Evolutionary conservation across 2,329 filamentous ascomycete genomes (phyloP).

Genomic region (Westerdykella aurantiaca): DNA sequence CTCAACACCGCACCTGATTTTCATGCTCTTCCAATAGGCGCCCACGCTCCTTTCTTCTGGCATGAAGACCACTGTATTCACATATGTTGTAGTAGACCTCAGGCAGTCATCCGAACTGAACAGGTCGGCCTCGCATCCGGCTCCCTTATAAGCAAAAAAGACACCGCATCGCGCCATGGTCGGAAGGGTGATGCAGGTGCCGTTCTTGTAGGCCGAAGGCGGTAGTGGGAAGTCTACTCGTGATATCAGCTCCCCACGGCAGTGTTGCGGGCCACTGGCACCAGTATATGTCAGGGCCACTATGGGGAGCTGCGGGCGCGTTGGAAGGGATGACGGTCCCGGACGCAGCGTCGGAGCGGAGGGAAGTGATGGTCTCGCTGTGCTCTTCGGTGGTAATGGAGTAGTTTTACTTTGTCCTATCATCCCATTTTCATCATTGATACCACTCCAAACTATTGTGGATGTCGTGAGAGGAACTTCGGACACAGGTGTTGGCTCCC

Average conservation of each 20-base stretch:
- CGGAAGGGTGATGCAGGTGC: conserved; percentile 29
- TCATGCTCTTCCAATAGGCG: conserved; percentile 33
- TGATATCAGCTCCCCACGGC: conserved; percentile 26
- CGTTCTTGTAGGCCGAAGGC: conserved; percentile 21
- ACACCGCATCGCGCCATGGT: conserved; percentile 29
- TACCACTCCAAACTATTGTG: conserved; percentile 3
- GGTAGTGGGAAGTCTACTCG: conserved; percentile 22
- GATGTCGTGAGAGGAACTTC: conserved; percentile 13
- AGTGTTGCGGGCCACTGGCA: conserved; percentile 32
- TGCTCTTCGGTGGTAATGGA: conserved; percentile 6
- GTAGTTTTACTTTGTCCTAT: conserved; percentile 17
- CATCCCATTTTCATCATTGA: conserved; percentile 17
- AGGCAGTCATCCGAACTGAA: conserved; percentile 26
- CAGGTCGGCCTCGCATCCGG: conserved; percentile 32
- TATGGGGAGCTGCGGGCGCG: conserved; percentile 20
- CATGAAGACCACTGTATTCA: conserved; percentile 34
- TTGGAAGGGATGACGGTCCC: conserved; percentile 4
- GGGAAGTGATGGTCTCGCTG: not conserved
- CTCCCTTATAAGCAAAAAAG: conserved; percentile 30
- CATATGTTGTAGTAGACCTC: conserved; percentile 24
- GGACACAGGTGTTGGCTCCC: conserved; percentile 7
- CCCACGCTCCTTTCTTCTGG: conserved; percentile 30
- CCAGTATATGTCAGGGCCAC: conserved; percentile 29
- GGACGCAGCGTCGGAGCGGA: conserved; percentile 7
- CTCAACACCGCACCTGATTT: conserved; percentile 28